These are phyloP conservation scores for Gossypium laxum DNA, from an alignment of 441 rosid genomes.

Conservation along the genomic window DNA sequence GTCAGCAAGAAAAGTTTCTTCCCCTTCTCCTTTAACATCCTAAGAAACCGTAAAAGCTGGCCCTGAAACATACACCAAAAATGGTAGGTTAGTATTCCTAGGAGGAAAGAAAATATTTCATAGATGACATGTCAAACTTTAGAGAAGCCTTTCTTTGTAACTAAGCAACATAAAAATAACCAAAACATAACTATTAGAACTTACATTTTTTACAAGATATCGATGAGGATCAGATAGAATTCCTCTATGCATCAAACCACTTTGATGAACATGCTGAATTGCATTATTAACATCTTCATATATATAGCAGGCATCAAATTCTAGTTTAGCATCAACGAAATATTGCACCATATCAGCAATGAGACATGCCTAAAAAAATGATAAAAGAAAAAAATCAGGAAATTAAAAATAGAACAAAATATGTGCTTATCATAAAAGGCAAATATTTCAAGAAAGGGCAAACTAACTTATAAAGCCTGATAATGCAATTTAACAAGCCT, in stretches of 20 bases:
- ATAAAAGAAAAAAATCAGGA: not conserved
- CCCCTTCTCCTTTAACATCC: constrained; percentile 75
- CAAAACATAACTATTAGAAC: constrained; percentile 15
- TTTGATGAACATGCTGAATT: constrained; percentile 87
- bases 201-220: constrained; percentile 74
- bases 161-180: not conserved
- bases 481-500: not conserved
- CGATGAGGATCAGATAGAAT: constrained; percentile 75
- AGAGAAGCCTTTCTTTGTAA: not conserved
- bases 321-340: constrained; percentile 86
- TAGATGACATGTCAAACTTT: not conserved
- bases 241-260: constrained; percentile 86
- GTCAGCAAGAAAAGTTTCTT: constrained; percentile 88
- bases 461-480: not conserved
- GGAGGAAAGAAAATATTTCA: constrained; percentile 5
- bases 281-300: constrained; percentile 87
- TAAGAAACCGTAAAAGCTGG: constrained; percentile 51
- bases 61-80: constrained; percentile 36
- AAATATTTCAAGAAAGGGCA: not conserved
- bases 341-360: constrained; percentile 87
- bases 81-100: constrained; percentile 9
- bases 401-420: not conserved
- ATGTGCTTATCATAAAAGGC: not conserved
- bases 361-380: constrained; percentile 65
- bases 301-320: constrained; percentile 80